Evolutionary conservation across 768 basidiomycete species (phyloP).

Genomic region (Kwoniella heveanensis): DNA sequence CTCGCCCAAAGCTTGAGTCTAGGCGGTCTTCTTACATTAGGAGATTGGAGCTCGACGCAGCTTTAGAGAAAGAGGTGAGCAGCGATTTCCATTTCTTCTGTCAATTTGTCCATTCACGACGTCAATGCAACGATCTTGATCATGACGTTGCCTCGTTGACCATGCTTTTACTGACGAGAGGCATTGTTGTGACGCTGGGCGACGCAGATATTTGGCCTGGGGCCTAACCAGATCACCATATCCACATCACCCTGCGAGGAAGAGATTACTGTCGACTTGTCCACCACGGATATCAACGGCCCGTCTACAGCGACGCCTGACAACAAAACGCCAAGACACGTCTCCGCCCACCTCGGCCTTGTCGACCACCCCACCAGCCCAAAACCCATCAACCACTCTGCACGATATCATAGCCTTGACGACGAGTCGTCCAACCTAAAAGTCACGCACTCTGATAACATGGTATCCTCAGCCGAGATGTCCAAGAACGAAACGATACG

Average conservation of each 20-base stretch:
- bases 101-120: too few species aligned
- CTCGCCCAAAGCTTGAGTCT: constrained; percentile 1
- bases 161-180: too few species aligned
- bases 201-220: constrained; percentile 13
- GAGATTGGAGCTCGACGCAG: neutral
- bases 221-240: neutral
- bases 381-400: neutral
- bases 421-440: too few species aligned
- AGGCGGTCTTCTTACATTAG: constrained; percentile 14
- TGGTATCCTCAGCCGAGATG: constrained; percentile 24
- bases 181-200: too few species aligned
- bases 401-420: too few species aligned
- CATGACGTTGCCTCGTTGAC: neutral
- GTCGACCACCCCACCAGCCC: neutral
- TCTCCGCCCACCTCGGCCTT: neutral
- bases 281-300: neutral
- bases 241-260: constrained; percentile 11
- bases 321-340: neutral
- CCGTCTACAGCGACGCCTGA: neutral
- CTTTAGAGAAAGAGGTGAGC: constrained; percentile 10
- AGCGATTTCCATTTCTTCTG: neutral
- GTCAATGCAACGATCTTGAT: neutral
- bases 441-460: neutral
- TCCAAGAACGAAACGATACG: constrained; percentile 20
- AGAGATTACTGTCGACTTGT: neutral